Evolutionary conservation across 2,329 filamentous ascomycete genomes (phyloP).

Genomic region (Exophiala phaeomuriformis): DNA sequence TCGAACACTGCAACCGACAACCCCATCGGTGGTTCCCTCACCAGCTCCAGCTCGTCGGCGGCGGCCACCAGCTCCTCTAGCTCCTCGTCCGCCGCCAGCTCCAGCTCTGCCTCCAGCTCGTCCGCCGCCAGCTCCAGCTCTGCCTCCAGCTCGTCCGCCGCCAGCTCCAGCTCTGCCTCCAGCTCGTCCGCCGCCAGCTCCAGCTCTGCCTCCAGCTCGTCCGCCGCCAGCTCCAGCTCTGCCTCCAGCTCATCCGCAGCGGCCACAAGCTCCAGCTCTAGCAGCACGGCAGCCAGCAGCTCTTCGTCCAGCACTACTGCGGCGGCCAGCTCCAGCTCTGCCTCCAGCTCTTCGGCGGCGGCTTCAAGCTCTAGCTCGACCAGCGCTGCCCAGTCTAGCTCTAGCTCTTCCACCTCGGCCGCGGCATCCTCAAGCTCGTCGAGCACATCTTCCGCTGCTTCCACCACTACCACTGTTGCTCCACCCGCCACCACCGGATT

Average conservation of each 20-base stretch:
- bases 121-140: not conserved
- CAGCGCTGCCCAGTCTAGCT: not conserved
- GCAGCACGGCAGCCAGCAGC: not conserved
- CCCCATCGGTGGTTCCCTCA: not conserved
- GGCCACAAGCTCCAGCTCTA: not conserved
- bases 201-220: not conserved
- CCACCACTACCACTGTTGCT: not conserved
- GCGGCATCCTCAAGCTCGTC: not conserved
- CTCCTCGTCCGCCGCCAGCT: not conserved
- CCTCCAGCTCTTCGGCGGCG: conserved; percentile 2
- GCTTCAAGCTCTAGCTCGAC: not conserved
- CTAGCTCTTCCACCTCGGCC: not conserved
- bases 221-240: not conserved
- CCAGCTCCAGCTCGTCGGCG: not conserved
- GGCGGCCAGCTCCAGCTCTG: not conserved
- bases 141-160: not conserved
- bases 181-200: not conserved
- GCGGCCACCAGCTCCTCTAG: not conserved
- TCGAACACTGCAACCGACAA: not conserved
- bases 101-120: not conserved
- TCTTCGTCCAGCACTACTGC: not conserved
- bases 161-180: not conserved
- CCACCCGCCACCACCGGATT: conserved; percentile 1
- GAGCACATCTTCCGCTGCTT: not conserved
- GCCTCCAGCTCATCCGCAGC: not conserved